Base-by-base conservation (phyloP, 2,329 filamentous ascomycete species). In the Colletotrichum sp. region DNA sequence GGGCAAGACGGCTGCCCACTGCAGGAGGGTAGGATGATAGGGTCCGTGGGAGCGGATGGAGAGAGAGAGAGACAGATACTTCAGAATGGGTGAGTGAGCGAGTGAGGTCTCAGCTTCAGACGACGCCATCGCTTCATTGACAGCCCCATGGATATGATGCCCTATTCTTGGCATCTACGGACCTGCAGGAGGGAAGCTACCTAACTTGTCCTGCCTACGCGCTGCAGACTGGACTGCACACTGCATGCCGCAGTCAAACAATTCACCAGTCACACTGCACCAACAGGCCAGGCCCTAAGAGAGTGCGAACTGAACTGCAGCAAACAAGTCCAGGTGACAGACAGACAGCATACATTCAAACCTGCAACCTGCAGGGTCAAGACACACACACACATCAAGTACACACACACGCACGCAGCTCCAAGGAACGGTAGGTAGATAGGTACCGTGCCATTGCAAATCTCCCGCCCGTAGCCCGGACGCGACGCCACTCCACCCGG, bases 81-180 rank as follows among this genome's bases (percentile, higher is more conserved):
- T 7, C 43, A 21, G 43, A 21, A 48, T n/a, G 18, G 18, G 43
- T 21, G 26, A 48, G 43, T 21, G 26, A 48, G 36, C 3, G 26
- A 30, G 18, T 36, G 15, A 39, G 43, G 72, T 74, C 63, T 67
- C 64, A 75, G 69, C 57, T 67, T 75, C 69, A 57, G 73, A 75
- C 63, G 48, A 75, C 43, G 52, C 55, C 63, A 34, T 24, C 68
- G 59, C 60, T 43, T 71, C 68, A 21, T 39, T 30, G 30, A n/a
- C 32, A 63, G 59, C 34, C 34, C 32, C n/a, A 18, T 61, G 55
- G 0, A 61, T 2, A 52, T 52, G n/a, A 52, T 7, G 5, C 43
- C 43, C 43, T 34, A 9, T 32, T 64, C 61, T 43, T 64, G 32
- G 61, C 34, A 48, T 48, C 43, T 18, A 39, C 43, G 43, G 43